These are phyloP conservation scores for Beauveria pseudobassiana DNA, from an alignment of 2,329 filamentous ascomycete genomes.

Conservation along the genomic window DNA sequence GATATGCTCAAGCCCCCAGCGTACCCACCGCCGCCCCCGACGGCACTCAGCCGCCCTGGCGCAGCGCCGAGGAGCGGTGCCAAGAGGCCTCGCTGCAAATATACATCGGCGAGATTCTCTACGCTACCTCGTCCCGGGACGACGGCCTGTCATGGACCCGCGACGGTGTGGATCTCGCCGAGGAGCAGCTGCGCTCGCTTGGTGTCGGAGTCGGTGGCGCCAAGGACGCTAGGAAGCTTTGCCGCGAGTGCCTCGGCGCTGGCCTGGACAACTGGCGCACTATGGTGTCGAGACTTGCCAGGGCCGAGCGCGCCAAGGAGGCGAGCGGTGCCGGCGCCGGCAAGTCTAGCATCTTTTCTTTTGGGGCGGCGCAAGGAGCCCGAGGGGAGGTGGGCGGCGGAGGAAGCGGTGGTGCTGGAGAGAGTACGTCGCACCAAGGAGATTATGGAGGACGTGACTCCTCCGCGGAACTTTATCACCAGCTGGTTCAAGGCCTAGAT, in stretches of 20 bases:
- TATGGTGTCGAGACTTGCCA: slow-evolving; percentile 65
- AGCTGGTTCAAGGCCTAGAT: slow-evolving; percentile 34
- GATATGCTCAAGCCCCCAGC: slow-evolving; percentile 37
- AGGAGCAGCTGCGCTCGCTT: slow-evolving; percentile 52
- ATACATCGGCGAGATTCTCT: slow-evolving; percentile 92
- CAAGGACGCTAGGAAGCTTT: slow-evolving; percentile 42
- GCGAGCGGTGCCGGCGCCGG: slow-evolving; percentile 28
- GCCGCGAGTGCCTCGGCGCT: slow-evolving; percentile 67
- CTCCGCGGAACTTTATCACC: slow-evolving; percentile 26
- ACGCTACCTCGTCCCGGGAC: slow-evolving; percentile 51
- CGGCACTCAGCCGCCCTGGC: slow-evolving; percentile 59
- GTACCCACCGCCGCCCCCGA: slow-evolving; percentile 66
- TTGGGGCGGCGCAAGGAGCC: slow-evolving; percentile 27
- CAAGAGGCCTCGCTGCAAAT: slow-evolving; percentile 81
- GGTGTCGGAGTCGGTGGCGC: slow-evolving; percentile 21
- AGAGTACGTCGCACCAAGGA: slow-evolving; percentile 43
- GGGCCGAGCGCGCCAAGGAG: slow-evolving; percentile 36
- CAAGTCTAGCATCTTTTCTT: slow-evolving; percentile 26
- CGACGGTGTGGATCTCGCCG: slow-evolving; percentile 75
- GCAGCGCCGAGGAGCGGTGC: slow-evolving; percentile 60
- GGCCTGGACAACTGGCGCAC: slow-evolving; percentile 74
- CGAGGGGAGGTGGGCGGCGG: slow-evolving; percentile 45
- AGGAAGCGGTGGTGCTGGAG: slow-evolving; percentile 47
- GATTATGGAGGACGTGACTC: slow-evolving; percentile 41
- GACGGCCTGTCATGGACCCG: slow-evolving; percentile 84